Evolutionary conservation across 2,329 filamentous ascomycete genomes (phyloP).

Genomic region (Penicillium sp.): DNA sequence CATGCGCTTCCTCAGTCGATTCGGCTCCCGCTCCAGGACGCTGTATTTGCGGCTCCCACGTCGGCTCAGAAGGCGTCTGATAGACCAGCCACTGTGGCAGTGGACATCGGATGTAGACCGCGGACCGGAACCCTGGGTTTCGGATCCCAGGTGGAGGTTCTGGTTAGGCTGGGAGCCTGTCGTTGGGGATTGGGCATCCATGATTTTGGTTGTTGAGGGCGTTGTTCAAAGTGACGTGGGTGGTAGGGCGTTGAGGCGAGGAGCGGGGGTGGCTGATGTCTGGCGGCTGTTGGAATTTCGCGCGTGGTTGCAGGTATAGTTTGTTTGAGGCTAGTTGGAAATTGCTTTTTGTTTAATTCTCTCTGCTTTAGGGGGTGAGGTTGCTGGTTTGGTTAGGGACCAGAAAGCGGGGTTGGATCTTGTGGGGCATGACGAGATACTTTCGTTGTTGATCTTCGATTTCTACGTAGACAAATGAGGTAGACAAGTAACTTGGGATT

Average conservation of each 20-base stretch:
- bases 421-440: constrained; percentile 11
- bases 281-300: background rate
- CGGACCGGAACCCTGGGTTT: background rate
- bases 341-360: background rate
- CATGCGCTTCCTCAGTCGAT: constrained; percentile 25
- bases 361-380: constrained; percentile 2
- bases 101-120: background rate
- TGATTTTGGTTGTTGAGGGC: background rate
- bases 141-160: constrained; percentile 1
- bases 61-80: constrained; percentile 22
- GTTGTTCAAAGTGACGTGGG: background rate
- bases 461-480: background rate
- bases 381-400: constrained; percentile 13
- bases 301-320: background rate
- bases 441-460: background rate
- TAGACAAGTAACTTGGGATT: background rate
- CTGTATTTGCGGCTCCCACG: constrained; percentile 21
- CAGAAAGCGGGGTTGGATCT: constrained; percentile 15
- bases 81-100: constrained; percentile 17
- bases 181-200: constrained; percentile 24
- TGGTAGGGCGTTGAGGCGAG: constrained; percentile 1
- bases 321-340: background rate
- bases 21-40: constrained; percentile 24
- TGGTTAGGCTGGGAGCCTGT: background rate
- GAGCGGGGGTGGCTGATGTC: constrained; percentile 7